Conservation (phyloP, 108 stramenopile species). For the Cylindrotheca closterium region DNA sequence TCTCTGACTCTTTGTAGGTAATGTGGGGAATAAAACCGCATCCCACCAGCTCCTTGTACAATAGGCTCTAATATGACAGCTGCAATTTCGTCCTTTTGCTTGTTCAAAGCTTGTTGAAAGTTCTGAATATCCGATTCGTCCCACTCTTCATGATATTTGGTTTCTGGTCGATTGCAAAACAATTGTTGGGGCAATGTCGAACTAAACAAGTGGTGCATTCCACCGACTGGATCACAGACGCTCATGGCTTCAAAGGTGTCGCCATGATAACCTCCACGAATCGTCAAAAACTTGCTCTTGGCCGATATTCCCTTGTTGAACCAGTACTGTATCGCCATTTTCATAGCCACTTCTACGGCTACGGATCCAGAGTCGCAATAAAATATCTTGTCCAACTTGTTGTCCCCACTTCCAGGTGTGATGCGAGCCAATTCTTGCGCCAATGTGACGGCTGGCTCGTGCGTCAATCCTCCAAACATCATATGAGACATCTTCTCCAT, state of each 20-base stretch:
- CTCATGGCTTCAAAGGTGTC: conserved; percentile 90
- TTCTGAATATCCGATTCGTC: conserved; percentile 27
- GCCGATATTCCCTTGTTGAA: conserved; percentile 29
- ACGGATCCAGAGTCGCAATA: conserved; percentile 76
- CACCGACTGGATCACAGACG: conserved; percentile 85
- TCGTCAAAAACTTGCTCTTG: conserved; percentile 63
- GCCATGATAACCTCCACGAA: conserved; percentile 87
- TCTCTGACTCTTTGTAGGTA: conserved; percentile 55
- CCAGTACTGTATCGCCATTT: conserved; percentile 91
- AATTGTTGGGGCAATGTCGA: conserved; percentile 51
- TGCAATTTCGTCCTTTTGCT: conserved; percentile 62
- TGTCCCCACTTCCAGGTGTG: conserved; percentile 7
- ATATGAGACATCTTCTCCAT: conserved; percentile 74
- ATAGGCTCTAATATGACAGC: conserved; percentile 92
- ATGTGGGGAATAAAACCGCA: conserved; percentile 80
- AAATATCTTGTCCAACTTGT: conserved; percentile 74
- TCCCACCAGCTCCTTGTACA: conserved; percentile 90
- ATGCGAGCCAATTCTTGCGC: conserved; percentile 42
- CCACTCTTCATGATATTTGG: conserved; percentile 23
- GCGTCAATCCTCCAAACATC: conserved; percentile 92
- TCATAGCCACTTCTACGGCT: conserved; percentile 86
- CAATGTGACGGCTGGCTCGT: conserved; percentile 67
- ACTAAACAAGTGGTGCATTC: conserved; percentile 76
- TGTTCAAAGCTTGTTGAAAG: conserved; percentile 36
- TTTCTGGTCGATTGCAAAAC: conserved; percentile 53